Evolutionary conservation across 2,329 filamentous ascomycete genomes (phyloP).

Genomic region (Fusarium sp.): DNA sequence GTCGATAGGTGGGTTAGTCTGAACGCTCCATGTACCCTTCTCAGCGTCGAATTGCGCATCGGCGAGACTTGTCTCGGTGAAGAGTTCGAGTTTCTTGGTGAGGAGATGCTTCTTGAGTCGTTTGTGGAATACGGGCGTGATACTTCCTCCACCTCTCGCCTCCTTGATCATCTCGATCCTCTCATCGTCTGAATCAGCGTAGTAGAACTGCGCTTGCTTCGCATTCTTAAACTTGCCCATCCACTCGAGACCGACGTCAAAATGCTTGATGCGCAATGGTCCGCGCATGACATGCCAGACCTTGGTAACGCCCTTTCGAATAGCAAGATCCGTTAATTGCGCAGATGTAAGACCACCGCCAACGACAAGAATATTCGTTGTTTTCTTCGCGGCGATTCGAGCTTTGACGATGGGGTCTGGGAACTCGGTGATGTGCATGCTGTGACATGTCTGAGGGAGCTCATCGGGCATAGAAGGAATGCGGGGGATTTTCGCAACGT

Average conservation of each 20-base stretch:
- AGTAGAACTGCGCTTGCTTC: slow-evolving; percentile 81
- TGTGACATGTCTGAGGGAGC: slow-evolving; percentile 65
- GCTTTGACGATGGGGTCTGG: slow-evolving; percentile 61
- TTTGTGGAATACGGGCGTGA: slow-evolving; percentile 74
- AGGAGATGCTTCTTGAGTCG: slow-evolving; percentile 69
- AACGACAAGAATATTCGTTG: slow-evolving; percentile 75
- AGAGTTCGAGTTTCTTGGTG: slow-evolving; percentile 61
- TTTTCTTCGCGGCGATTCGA: slow-evolving; percentile 59
- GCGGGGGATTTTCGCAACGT: slow-evolving; percentile 60
- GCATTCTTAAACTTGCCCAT: slow-evolving; percentile 84
- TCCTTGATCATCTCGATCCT: slow-evolving; percentile 70
- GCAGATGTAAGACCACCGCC: slow-evolving; percentile 81
- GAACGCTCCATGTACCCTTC: slow-evolving; percentile 51
- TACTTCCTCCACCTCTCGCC: slow-evolving; percentile 79
- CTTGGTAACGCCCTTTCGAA: slow-evolving; percentile 71
- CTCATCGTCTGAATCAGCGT: slow-evolving; percentile 75
- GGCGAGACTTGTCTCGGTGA: slow-evolving; percentile 65
- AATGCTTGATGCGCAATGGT: slow-evolving; percentile 71
- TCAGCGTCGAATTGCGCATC: slow-evolving; percentile 59
- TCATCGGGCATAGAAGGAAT: slow-evolving; percentile 46
- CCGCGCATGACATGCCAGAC: slow-evolving; percentile 77
- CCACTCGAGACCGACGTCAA: slow-evolving; percentile 81
- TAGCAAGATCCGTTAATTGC: slow-evolving; percentile 73
- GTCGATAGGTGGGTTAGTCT: slow-evolving; percentile 61
- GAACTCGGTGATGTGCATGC: slow-evolving; percentile 68